These are phyloP conservation scores for Irpex sp. DNA, from an alignment of 1,284 basidiomycete species.

Conservation along the genomic window DNA sequence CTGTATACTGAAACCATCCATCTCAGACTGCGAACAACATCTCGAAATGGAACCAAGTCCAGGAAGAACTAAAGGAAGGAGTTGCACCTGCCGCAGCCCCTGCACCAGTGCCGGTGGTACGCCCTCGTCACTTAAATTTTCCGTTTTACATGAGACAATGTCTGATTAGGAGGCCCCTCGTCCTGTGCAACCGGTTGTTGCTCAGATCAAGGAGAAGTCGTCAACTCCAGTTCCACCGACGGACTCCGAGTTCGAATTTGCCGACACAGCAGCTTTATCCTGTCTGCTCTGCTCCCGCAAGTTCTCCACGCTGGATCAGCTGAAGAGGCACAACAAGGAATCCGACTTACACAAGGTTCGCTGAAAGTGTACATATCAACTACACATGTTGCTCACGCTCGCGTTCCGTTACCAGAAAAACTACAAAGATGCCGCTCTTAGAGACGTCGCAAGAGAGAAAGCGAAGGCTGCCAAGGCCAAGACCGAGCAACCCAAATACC, in stretches of 20 bases:
- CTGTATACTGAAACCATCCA: neutral
- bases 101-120: slow-evolving; percentile 7
- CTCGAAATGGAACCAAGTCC: slow-evolving; percentile 92
- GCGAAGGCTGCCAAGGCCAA: slow-evolving; percentile 44
- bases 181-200: slow-evolving; percentile 17
- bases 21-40: slow-evolving; percentile 82
- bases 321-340: slow-evolving; percentile 84
- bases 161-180: slow-evolving; percentile 17
- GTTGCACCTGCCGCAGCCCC: slow-evolving; percentile 18
- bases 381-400: slow-evolving; percentile 12
- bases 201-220: slow-evolving; percentile 19
- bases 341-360: slow-evolving; percentile 88
- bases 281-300: slow-evolving; percentile 90
- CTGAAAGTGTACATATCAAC: slow-evolving; percentile 16
- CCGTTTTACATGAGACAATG: slow-evolving; percentile 5
- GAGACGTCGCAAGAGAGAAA: slow-evolving; percentile 75
- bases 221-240: slow-evolving; percentile 33
- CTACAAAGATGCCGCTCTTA: slow-evolving; percentile 63
- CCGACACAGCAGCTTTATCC: slow-evolving; percentile 66
- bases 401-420: slow-evolving; percentile 59
- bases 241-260: slow-evolving; percentile 73
- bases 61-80: slow-evolving; percentile 65
- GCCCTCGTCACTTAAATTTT: neutral
- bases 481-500: slow-evolving; percentile 65
- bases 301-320: slow-evolving; percentile 83